Evolutionary conservation across 2,329 filamentous ascomycete species (phyloP).

Genomic region (Colletotrichum graminicola): DNA sequence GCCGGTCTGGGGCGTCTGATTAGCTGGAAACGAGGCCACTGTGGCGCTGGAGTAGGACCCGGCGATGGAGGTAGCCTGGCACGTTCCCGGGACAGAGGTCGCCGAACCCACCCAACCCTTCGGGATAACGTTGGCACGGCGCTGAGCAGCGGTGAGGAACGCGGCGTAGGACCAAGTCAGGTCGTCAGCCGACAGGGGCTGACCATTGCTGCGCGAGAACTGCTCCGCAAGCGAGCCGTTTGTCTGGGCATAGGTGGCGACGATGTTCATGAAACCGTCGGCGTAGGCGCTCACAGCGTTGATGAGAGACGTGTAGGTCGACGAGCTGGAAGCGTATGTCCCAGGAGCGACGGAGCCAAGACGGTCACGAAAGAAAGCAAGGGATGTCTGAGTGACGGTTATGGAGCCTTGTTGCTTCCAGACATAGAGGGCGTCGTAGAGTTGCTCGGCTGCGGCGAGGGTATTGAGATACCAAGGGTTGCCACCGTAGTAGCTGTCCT

Average conservation of each 20-base stretch:
- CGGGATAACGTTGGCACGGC: constrained; percentile 67
- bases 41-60: constrained; percentile 67
- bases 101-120: constrained; percentile 66
- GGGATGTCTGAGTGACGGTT: constrained; percentile 72
- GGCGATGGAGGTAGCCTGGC: constrained; percentile 58
- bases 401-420: constrained; percentile 76
- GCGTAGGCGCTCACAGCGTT: constrained; percentile 69
- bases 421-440: constrained; percentile 81
- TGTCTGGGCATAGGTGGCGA: constrained; percentile 70
- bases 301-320: constrained; percentile 67
- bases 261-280: constrained; percentile 71
- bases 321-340: constrained; percentile 66
- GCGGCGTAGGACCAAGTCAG: constrained; percentile 82
- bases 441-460: constrained; percentile 81
- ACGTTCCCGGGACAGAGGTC: constrained; percentile 62
- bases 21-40: constrained; percentile 61
- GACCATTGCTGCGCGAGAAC: constrained; percentile 66
- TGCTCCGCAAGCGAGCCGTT: constrained; percentile 78
- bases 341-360: constrained; percentile 69
- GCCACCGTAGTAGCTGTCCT: constrained; percentile 81
- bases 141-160: constrained; percentile 72
- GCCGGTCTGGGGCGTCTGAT: constrained; percentile 58
- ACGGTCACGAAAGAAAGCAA: constrained; percentile 79
- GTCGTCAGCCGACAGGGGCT: constrained; percentile 72
- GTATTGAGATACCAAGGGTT: constrained; percentile 88